Conservation (phyloP, 371 early-diverging fungal genomes). For the Mortierella sp. region DNA sequence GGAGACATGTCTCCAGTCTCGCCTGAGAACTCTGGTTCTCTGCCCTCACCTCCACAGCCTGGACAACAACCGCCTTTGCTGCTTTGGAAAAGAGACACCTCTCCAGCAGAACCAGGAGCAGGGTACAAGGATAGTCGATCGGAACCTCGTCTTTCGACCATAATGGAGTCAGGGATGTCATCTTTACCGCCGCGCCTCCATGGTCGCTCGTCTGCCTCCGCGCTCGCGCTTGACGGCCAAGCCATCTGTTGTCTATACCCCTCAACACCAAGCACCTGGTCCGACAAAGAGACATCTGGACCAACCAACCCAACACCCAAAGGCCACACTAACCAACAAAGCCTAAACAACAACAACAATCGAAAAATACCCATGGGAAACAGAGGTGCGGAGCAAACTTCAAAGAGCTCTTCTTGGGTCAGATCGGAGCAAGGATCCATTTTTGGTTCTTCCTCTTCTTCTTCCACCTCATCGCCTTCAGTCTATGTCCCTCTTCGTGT, state of each 20-base stretch:
- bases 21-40: not conserved
- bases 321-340: not conserved
- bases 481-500: not conserved
- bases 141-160: too few relatives aligned
- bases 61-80: not conserved
- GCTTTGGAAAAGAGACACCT: too few relatives aligned
- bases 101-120: too few relatives aligned
- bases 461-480: not conserved
- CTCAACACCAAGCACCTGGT: not conserved
- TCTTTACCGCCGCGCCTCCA: too few relatives aligned
- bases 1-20: not conserved
- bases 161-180: too few relatives aligned
- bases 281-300: not conserved
- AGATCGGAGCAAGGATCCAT: not conserved
- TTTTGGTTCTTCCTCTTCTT: not conserved
- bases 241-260: not conserved
- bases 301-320: not conserved
- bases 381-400: not conserved
- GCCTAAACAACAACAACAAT: not conserved
- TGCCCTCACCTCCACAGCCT: not conserved
- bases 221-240: not conserved
- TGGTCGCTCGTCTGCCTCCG: too few relatives aligned
- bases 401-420: not conserved
- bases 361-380: not conserved
- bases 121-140: too few relatives aligned